Conservation (phyloP, 2,329 filamentous ascomycete genomes). For the Scortechinia acanthostroma region DNA sequence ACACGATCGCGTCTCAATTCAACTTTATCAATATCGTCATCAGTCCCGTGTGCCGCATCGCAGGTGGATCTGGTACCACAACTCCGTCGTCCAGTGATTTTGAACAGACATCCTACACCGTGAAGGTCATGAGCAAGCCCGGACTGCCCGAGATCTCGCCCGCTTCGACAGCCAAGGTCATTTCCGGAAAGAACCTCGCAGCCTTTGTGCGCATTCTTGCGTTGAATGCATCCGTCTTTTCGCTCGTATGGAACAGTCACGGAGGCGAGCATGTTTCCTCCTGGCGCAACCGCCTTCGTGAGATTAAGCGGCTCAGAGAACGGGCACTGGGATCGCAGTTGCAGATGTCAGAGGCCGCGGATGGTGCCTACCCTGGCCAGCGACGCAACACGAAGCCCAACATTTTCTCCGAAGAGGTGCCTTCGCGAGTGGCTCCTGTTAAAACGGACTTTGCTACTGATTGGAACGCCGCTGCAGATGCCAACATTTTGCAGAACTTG, state of each 20-base stretch:
- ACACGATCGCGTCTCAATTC: conserved; percentile 66
- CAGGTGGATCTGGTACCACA: conserved; percentile 19
- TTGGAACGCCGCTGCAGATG: conserved; percentile 23
- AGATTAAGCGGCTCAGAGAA: conserved; percentile 59
- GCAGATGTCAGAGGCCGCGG: conserved; percentile 13
- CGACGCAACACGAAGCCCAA: conserved; percentile 25
- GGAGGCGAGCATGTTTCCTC: conserved; percentile 58
- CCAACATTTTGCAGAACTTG: conserved; percentile 24
- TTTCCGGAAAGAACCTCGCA: conserved; percentile 56
- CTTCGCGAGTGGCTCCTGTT: conserved; percentile 17
- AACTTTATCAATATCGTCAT: conserved; percentile 72
- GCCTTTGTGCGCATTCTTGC: conserved; percentile 63
- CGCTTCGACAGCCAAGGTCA: conserved; percentile 59
- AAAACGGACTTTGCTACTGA: conserved; percentile 22
- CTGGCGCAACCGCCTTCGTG: conserved; percentile 61
- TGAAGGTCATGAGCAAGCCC: conserved; percentile 58
- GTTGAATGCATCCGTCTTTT: conserved; percentile 66
- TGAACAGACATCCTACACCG: conserved; percentile 47
- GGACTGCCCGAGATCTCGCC: conserved; percentile 65
- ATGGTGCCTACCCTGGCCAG: conserved; percentile 20
- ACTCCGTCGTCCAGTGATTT: not conserved
- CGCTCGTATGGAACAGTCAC: conserved; percentile 53
- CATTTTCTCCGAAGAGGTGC: conserved; percentile 21
- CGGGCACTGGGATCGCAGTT: not conserved
- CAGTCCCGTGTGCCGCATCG: conserved; percentile 50